These are phyloP conservation scores for Fusarium marasasianum DNA, from an alignment of 2,329 filamentous ascomycete genomes.

Conservation along the genomic window DNA sequence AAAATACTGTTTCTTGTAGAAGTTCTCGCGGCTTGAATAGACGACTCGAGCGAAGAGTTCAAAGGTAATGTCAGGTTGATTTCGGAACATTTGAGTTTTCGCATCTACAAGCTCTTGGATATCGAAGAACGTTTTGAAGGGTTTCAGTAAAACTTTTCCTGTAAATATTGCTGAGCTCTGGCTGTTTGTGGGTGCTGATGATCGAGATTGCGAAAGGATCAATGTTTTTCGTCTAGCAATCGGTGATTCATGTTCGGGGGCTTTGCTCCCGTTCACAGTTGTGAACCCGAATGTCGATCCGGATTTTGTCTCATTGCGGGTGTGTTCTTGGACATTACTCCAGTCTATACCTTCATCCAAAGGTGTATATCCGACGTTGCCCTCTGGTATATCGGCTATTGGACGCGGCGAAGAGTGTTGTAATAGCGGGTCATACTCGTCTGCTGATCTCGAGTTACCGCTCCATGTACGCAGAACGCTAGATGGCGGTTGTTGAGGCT, in stretches of 20 bases:
- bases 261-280: not conserved
- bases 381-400: not conserved
- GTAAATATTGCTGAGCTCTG: not conserved
- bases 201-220: not conserved
- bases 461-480: constrained; percentile 48
- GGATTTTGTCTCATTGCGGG: not conserved
- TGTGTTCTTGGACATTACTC: constrained; percentile 44
- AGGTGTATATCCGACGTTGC: constrained; percentile 2
- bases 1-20: constrained; percentile 65
- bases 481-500: constrained; percentile 37
- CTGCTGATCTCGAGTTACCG: constrained; percentile 46
- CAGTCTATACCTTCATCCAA: constrained; percentile 55
- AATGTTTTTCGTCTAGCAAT: not conserved
- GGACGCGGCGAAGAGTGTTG: constrained; percentile 47
- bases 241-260: not conserved
- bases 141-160: constrained; percentile 15
- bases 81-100: constrained; percentile 46
- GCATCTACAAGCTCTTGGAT: constrained; percentile 67
- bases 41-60: constrained; percentile 72
- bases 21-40: constrained; percentile 64
- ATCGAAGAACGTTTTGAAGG: constrained; percentile 65
- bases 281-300: not conserved
- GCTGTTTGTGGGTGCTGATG: constrained; percentile 6
- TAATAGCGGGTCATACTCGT: constrained; percentile 50
- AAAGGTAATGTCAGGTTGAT: constrained; percentile 56